Evolutionary conservation across 2,329 filamentous ascomycete species (phyloP).

Genomic region (Pseudocercospora ulei): DNA sequence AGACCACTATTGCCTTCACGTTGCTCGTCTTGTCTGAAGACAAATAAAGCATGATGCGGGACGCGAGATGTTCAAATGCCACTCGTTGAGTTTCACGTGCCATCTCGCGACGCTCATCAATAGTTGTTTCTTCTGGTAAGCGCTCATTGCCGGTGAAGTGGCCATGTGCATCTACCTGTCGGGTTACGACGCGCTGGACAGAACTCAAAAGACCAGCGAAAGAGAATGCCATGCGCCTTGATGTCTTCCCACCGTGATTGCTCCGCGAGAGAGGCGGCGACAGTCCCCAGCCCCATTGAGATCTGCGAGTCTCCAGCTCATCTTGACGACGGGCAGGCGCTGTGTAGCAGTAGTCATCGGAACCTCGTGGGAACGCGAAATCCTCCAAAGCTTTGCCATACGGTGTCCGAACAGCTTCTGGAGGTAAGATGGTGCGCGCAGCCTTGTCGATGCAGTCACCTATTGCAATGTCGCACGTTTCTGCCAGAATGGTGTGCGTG

Average conservation of each 20-base stretch:
- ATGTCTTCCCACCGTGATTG: slow-evolving; percentile 33
- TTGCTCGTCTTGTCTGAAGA: slow-evolving; percentile 9
- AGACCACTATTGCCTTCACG: slow-evolving; percentile 62
- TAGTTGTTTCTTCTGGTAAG: slow-evolving; percentile 38
- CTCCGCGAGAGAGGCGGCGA: slow-evolving; percentile 56
- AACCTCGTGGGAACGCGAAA: slow-evolving; percentile 59
- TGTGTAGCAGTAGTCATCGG: slow-evolving; percentile 46
- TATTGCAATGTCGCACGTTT: slow-evolving; percentile 70
- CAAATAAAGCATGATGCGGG: slow-evolving; percentile 54
- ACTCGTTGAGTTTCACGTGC: slow-evolving; percentile 67
- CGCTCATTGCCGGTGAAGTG: slow-evolving; percentile 30
- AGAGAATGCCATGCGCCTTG: slow-evolving; percentile 53
- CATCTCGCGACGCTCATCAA: slow-evolving; percentile 56
- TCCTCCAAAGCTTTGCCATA: slow-evolving; percentile 71
- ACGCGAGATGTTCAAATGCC: slow-evolving; percentile 77
- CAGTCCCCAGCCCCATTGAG: slow-evolving; percentile 57
- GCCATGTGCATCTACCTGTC: slow-evolving; percentile 24
- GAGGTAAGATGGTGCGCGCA: slow-evolving; percentile 64
- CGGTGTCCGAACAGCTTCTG: slow-evolving; percentile 54
- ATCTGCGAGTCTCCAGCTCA: slow-evolving; percentile 41
- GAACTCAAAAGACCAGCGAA: slow-evolving; percentile 63
- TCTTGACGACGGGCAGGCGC: slow-evolving; percentile 54
- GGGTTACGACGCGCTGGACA: slow-evolving; percentile 49
- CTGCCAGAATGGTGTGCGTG: slow-evolving; percentile 62
- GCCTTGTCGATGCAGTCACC: slow-evolving; percentile 85